Evolutionary conservation across 78 protist species (phyloP).

Genomic region (Emiliania huxleyi): DNA sequence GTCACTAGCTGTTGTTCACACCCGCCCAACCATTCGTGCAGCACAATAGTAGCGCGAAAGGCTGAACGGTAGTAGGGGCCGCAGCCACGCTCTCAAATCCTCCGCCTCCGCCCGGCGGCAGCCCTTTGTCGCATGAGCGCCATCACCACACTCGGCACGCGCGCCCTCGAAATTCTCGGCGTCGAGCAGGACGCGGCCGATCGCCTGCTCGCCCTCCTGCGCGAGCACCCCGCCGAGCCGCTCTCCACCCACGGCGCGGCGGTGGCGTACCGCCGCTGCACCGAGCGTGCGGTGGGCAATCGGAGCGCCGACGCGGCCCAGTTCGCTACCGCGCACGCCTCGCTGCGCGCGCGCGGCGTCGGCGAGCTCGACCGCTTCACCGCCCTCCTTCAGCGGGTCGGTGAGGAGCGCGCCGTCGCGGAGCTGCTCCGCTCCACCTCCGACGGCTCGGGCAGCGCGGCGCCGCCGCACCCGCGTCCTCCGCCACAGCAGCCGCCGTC

Average conservation of each 20-base stretch:
- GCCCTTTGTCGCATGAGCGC: too few species aligned
- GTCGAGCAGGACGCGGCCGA: neutral
- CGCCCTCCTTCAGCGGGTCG: neutral
- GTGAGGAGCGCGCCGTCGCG: neutral
- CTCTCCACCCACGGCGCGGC: neutral
- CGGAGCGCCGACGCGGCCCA: neutral
- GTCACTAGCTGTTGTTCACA: too few species aligned
- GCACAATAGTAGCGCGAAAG: too few species aligned
- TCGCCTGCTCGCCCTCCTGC: neutral
- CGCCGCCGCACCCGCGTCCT: too few species aligned
- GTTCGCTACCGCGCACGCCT: neutral
- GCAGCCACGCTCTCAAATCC: too few species aligned
- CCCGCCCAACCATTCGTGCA: too few species aligned
- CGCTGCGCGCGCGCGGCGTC: neutral
- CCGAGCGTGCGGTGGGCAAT: neutral
- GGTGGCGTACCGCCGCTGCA: neutral
- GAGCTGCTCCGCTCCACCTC: neutral
- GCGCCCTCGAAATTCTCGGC: neutral
- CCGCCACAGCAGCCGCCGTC: too few species aligned
- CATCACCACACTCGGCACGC: neutral
- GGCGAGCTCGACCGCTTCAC: neutral
- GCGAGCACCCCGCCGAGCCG: neutral
- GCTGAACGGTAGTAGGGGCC: too few species aligned
- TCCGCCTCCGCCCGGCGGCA: too few species aligned
- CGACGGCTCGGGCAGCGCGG: too few species aligned